These are phyloP conservation scores for Pezicula neosporulosa DNA, from an alignment of 2,329 filamentous ascomycete species.

Conservation along the genomic window DNA sequence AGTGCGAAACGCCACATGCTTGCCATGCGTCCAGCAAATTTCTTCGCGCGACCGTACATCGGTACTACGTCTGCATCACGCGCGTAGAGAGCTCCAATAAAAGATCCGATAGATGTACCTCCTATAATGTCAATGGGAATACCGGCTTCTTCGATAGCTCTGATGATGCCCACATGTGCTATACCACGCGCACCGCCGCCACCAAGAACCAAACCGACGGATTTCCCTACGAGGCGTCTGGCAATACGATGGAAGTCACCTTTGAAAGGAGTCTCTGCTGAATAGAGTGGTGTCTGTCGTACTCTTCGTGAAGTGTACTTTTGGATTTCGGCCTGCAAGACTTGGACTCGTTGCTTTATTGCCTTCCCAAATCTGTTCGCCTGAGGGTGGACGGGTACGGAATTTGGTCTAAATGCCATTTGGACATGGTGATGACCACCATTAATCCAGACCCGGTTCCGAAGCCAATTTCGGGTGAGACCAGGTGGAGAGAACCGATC, in stretches of 20 bases:
- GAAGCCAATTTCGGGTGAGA: conserved; percentile 82
- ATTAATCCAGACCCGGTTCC: conserved; percentile 95
- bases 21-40: conserved; percentile 97
- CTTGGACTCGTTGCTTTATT: conserved; percentile 89
- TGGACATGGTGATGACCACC: conserved; percentile 97
- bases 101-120: conserved; percentile 93
- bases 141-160: conserved; percentile 91
- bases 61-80: conserved; percentile 95
- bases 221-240: conserved; percentile 85
- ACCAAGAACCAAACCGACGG: conserved; percentile 88
- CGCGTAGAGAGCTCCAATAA: conserved; percentile 92
- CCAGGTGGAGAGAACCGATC: conserved; percentile 86
- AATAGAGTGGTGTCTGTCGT: conserved; percentile 85
- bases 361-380: conserved; percentile 78
- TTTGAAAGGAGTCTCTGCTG: conserved; percentile 88
- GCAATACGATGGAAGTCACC: conserved; percentile 95
- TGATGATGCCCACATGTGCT: conserved; percentile 88
- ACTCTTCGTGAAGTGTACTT: conserved; percentile 95
- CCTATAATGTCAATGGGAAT: conserved; percentile 95
- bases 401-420: conserved; percentile 79
- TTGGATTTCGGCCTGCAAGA: conserved; percentile 93
- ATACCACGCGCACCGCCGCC: conserved; percentile 92
- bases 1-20: conserved; percentile 98
- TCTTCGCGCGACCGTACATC: conserved; percentile 95
- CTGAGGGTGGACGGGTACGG: conserved; percentile 72